Evolutionary conservation across 1,284 basidiomycete genomes (phyloP), one percentile per base, ranked within the genome.

Genomic region (Coniferiporia sulphurascens): DNA sequence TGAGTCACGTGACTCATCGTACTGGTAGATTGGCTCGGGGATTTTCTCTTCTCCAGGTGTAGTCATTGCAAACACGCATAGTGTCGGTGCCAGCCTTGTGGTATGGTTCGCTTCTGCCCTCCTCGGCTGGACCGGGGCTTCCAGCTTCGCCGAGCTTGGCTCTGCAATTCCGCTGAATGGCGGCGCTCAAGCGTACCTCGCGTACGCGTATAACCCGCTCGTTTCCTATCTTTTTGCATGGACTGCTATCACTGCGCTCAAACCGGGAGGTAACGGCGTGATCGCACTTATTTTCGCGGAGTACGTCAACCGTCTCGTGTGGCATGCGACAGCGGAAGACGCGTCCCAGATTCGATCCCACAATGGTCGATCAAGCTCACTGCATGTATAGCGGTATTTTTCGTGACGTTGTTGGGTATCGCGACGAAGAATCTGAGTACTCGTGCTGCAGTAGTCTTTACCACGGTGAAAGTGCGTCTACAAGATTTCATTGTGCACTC

Each of bases 11-110:
- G 34, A 58, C 52, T 62, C 32, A 49, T 60, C 36, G 22, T 48
- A 13, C 22, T n/a, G 46, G 48, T 63, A 88, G 83, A 92, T 95
- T 70, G 93, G 93, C 34, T 93, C 90, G 12, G 94, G 94, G 19
- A 96, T 97, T 64, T 97, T 97, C 74, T 93, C 91, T 0, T 93
- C 91, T 1, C 94, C 94, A 0, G 93, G 93, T 21, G 86, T 95
- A n/a, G 86, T 97, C 0, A 84, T 95, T 34, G 88, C 89, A 13
- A 91, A 94, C 67, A 89, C 90, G 0, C 82, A 91, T 22, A 93
- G 88, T 67, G 86, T 93, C 1, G 92, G 92, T 8, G 91, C 92
- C 35, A 92, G 91, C 75, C 72, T 95, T 27, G 49, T 79, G 12
- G 90, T 95, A 7, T 95, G 93, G 93, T 65, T 90, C 9, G 74